A percentile compares a stretch with the other conserved stretches of the same genome.
These are phyloP conservation scores for Opeltia flavorubescens DNA, from an alignment of 495 filamentous ascomycete species.

Conservation along the genomic window DNA sequence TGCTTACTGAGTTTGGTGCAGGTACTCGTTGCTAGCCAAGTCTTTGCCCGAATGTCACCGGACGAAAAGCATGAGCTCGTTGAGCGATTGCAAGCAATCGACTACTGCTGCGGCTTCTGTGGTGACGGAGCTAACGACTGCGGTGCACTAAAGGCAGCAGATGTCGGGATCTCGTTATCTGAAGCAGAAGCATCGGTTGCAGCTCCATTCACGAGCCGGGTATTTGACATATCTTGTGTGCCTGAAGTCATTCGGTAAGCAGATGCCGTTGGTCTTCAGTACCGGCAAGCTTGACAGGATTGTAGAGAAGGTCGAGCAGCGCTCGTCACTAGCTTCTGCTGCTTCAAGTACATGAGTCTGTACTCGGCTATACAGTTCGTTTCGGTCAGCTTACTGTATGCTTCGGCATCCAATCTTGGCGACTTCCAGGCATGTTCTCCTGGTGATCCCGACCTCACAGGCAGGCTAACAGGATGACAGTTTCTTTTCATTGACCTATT, in stretches of 20 bases:
- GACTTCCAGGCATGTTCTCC: slow-evolving; percentile 64
- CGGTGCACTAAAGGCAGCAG: slow-evolving; percentile 91
- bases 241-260: slow-evolving; percentile 72
- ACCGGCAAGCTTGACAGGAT: not conserved
- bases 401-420: slow-evolving; percentile 86
- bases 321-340: slow-evolving; percentile 94
- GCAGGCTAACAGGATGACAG: slow-evolving; percentile 20
- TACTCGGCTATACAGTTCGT: slow-evolving; percentile 99
- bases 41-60: slow-evolving; percentile 97
- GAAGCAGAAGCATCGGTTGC: slow-evolving; percentile 97
- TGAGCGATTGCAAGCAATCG: slow-evolving; percentile 91
- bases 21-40: slow-evolving; percentile 83
- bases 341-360: slow-evolving; percentile 99
- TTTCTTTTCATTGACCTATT: slow-evolving; percentile 91
- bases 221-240: slow-evolving; percentile 95
- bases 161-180: slow-evolving; percentile 96
- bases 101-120: slow-evolving; percentile 93
- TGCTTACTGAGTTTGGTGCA: slow-evolving; percentile 17
- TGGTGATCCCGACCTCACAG: not conserved
- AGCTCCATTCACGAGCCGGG: slow-evolving; percentile 87
- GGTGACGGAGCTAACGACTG: slow-evolving; percentile 98
- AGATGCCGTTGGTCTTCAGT: not conserved
- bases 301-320: slow-evolving; percentile 79
- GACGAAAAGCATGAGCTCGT: slow-evolving; percentile 98
- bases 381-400: slow-evolving; percentile 95